Evolutionary conservation across 495 filamentous ascomycete species (phyloP), one percentile per base, ranked within the genome.

Genomic region (Neohortaea acidophila): DNA sequence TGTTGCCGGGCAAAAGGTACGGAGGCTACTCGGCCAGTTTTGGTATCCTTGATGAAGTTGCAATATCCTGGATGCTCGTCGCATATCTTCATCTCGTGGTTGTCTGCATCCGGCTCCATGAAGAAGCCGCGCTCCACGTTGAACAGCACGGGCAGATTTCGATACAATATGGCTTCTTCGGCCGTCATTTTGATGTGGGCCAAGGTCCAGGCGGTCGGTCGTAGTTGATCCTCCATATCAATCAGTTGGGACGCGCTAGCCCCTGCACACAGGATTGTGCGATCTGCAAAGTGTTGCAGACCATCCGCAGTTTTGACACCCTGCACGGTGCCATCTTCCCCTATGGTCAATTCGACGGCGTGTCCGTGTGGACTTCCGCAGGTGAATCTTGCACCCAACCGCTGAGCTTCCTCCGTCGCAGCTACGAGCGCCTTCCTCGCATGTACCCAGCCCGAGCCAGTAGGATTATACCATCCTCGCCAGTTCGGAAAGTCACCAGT

Each of bases 51-150:
- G 32, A 50, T 25, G 7, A 60, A 64, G 34, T 71, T 70, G 43
- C 56, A 62, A 43, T 73, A 73, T 10, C 69, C 69, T 1, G 66
- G 67, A 30, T 71, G 68, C 40, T 73, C 68, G 39, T 71, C 69
- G 47, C 65, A 69, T 35, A 73, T 62, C 49, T 73, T 73, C 1
- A 73, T 50, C 43, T 71, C 62, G 11, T 60, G 51, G 0, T 60
- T 65, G 17, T 66, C 65, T 20, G 54, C 59, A 40, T 68, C 64
- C 2, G 69, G 67, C 38, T 71, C 68, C 56, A 72, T 69, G 48
- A 72, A 71, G 47, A 71, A 72, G 0, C 68, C 69, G 34, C 59
- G 58, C 13, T 64, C 61, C 38, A 64, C 57, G 29, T 69, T 68
- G 43, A 66, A 70, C 5, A 71, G 47, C 0, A 72, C 67, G 0